A percentile compares a stretch with the other conserved stretches of the same genome.
Evolutionary conservation across 1,284 basidiomycete genomes (phyloP).

Genomic region (Puccinia hordei): DNA sequence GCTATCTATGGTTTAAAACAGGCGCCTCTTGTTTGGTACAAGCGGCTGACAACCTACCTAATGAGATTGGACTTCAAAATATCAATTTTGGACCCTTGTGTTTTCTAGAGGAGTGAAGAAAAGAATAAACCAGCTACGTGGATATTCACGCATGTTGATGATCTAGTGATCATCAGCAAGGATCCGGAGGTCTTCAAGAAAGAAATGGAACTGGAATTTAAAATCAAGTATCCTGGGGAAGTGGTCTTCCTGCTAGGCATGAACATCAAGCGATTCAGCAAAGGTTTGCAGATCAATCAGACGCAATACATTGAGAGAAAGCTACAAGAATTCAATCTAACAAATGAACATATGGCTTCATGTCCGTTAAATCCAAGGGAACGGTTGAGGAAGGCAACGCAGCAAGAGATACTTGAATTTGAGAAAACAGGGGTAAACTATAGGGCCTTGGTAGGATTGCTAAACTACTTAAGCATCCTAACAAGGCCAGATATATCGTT

Average conservation of each 20-base stretch:
- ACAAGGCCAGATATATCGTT: constrained; percentile 8
- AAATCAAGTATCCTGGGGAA: neutral
- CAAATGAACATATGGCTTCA: neutral
- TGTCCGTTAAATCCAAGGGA: neutral
- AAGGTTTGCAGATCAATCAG: neutral
- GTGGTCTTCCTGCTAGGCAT: neutral
- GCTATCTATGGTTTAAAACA: constrained; percentile 15
- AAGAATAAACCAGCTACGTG: too few relatives aligned
- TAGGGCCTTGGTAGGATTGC: neutral
- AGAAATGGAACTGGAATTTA: neutral
- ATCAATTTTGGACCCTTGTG: neutral
- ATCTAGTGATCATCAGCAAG: neutral
- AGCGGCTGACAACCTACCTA: neutral
- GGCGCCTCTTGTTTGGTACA: constrained; percentile 4
- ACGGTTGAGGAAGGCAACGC: neutral
- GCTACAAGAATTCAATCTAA: neutral
- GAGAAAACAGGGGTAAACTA: neutral
- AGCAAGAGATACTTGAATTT: neutral
- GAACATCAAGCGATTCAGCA: neutral
- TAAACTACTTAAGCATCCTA: neutral
- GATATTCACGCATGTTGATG: constrained; percentile 14
- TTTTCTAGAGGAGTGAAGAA: neutral
- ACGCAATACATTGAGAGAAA: neutral
- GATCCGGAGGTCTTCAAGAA: neutral
- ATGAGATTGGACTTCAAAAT: neutral